These are phyloP conservation scores for Plasmodium malariae DNA, from an alignment of 169 alveolate species.

Conservation along the genomic window DNA sequence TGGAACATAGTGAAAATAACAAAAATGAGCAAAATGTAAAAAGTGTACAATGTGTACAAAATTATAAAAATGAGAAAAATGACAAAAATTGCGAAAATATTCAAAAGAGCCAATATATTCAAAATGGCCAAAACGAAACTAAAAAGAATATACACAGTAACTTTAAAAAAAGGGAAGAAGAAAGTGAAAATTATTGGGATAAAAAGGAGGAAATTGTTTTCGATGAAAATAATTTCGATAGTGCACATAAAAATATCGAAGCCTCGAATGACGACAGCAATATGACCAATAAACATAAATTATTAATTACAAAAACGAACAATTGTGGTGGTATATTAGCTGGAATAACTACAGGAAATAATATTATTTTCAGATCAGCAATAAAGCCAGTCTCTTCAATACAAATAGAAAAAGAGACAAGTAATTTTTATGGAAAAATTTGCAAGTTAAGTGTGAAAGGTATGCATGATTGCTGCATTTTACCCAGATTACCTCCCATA, in stretches of 20 bases:
- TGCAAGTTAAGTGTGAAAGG: conserved; percentile 31
- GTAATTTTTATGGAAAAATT: conserved; percentile 21
- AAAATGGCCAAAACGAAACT: background rate
- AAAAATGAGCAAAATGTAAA: background rate
- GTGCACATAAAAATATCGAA: background rate
- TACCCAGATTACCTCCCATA: conserved; percentile 49
- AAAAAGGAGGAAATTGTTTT: background rate
- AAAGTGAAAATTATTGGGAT: background rate
- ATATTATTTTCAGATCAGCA: conserved; percentile 44
- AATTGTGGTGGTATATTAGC: conserved; percentile 56
- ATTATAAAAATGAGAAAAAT: background rate
- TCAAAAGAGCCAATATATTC: background rate
- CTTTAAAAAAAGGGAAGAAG: background rate
- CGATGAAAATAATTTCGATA: background rate
- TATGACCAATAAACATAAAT: background rate
- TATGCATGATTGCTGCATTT: conserved; percentile 38
- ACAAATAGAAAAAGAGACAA: conserved; percentile 59
- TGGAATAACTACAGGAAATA: conserved; percentile 67
- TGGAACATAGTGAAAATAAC: background rate
- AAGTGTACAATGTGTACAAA: no score
- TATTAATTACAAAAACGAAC: conserved; percentile 36
- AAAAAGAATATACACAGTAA: background rate
- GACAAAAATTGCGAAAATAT: background rate
- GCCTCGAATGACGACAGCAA: background rate
- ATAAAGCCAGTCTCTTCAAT: conserved; percentile 45